Evolutionary conservation across 2,329 filamentous ascomycete species (phyloP).

Genomic region (Colletotrichum limetticola): DNA sequence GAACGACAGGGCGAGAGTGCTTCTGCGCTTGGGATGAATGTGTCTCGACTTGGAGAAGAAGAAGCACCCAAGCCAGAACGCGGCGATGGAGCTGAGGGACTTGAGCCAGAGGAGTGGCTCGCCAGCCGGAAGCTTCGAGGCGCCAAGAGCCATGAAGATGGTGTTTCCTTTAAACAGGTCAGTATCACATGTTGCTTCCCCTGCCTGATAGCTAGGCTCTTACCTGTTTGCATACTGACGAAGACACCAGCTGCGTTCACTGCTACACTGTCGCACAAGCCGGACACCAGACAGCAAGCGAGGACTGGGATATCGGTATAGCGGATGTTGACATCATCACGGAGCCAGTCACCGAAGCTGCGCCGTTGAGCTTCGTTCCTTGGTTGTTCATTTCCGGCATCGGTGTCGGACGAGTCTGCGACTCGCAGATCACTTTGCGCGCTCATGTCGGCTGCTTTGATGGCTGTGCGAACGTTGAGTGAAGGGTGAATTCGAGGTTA

Average conservation of each 20-base stretch:
- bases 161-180: slow-evolving; percentile 60
- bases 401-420: slow-evolving; percentile 27
- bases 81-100: slow-evolving; percentile 62
- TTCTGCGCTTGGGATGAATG: slow-evolving; percentile 50
- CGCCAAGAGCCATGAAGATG: slow-evolving; percentile 70
- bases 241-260: slow-evolving; percentile 53
- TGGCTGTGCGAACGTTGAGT: neutral
- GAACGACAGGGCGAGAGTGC: slow-evolving; percentile 60
- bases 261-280: slow-evolving; percentile 52
- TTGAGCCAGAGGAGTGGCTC: slow-evolving; percentile 64
- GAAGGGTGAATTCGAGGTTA: neutral
- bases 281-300: slow-evolving; percentile 50
- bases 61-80: slow-evolving; percentile 65
- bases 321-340: slow-evolving; percentile 34
- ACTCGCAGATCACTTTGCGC: slow-evolving; percentile 23
- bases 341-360: slow-evolving; percentile 30
- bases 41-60: slow-evolving; percentile 50
- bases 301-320: slow-evolving; percentile 51
- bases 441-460: slow-evolving; percentile 6
- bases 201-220: neutral
- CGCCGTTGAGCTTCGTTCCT: neutral
- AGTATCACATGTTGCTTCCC: neutral
- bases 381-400: slow-evolving; percentile 9
- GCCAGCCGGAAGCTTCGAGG: slow-evolving; percentile 60
- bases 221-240: slow-evolving; percentile 52